Base-by-base conservation (phyloP, 495 filamentous ascomycete genomes). In the Parmelia sp. region DNA sequence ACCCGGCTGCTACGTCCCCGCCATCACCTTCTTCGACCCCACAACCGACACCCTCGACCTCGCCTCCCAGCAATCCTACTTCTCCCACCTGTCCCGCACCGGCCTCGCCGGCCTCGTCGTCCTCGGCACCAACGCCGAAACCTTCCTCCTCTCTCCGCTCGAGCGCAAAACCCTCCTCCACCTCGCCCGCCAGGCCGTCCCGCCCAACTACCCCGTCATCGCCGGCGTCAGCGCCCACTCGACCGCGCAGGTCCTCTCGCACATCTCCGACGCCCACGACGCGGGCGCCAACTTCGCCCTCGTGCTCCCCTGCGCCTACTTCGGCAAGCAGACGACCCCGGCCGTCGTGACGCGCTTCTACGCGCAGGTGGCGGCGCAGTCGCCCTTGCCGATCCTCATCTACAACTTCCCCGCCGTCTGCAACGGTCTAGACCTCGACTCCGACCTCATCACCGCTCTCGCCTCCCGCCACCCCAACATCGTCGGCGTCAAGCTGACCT, bases 331-430 rank as follows among this genome's bases (percentile, higher is more conserved):
- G 19, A 86, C 85, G 12, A 85, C 79, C 3, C 71, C 74, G 47
- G 73, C 74, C 57, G 85, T 89, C 39, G 76, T 90, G 6, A 77
- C 79, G 64, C 74, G 72, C 8, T 90, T 89, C 72, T 90, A 81
- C 64, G 75, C 72, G 27, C 82, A 87, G 31, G 78, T 90, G 0
- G 84, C 83, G 7, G 66, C 64, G 15, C 71, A 77, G 57, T 73
- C 70, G 10, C 73, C 80, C 10, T 70, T 89, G 15, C 86, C 84
- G 0, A 78, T 89, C 45, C 78, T 90, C 9, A 68, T 90, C 9
- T 89, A 90, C 70, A 89, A 90, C 68, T 89, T 89, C 75, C 87
- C 87, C 0, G 86, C 79, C 7, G 86, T 89, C 17, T 88, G 85
- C 71, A 90, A 89, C 65, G 87, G 87, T 17, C 75, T 91, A 0